Evolutionary conservation across 768 basidiomycete species (phyloP).

Genomic region (Boletus rubescentipes): DNA sequence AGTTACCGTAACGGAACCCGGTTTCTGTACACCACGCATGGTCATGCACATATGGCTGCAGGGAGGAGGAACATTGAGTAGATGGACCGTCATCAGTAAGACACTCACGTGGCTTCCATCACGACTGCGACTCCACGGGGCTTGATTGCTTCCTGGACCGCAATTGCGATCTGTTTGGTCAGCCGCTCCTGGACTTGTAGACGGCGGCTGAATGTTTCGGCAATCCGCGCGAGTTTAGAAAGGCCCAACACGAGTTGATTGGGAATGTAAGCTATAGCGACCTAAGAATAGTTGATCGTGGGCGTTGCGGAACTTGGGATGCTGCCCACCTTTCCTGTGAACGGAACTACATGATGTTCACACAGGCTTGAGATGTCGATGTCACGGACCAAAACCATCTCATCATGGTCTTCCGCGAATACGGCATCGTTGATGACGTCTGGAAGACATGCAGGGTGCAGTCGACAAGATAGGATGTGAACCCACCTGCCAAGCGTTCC

Average conservation of each 20-base stretch:
- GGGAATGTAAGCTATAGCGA: constrained; percentile 97
- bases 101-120: constrained; percentile 95
- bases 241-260: constrained; percentile 92
- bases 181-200: constrained; percentile 97
- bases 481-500: constrained; percentile 81
- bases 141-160: constrained; percentile 97
- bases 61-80: constrained; percentile 10
- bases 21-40: constrained; percentile 99
- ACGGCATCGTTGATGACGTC: constrained; percentile 99
- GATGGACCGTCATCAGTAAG: constrained; percentile 3
- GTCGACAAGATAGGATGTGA: constrained; percentile 14
- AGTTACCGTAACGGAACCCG: constrained; percentile 91
- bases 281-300: constrained; percentile 45
- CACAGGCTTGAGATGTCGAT: constrained; percentile 97
- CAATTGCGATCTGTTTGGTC: constrained; percentile 95
- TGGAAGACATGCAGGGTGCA: constrained; percentile 32
- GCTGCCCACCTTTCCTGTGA: constrained; percentile 85
- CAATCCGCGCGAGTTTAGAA: constrained; percentile 95
- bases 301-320: constrained; percentile 19
- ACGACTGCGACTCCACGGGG: constrained; percentile 98
- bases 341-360: constrained; percentile 98
- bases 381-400: constrained; percentile 98
- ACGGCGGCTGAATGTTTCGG: constrained; percentile 94
- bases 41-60: constrained; percentile 96
- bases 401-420: constrained; percentile 98